Percentiles rank a stretch among this genome's conserved stretches.
phyloP scores from a whole-genome alignment of 208 protist genomes.

The Angomonas ambiguus region DNA sequence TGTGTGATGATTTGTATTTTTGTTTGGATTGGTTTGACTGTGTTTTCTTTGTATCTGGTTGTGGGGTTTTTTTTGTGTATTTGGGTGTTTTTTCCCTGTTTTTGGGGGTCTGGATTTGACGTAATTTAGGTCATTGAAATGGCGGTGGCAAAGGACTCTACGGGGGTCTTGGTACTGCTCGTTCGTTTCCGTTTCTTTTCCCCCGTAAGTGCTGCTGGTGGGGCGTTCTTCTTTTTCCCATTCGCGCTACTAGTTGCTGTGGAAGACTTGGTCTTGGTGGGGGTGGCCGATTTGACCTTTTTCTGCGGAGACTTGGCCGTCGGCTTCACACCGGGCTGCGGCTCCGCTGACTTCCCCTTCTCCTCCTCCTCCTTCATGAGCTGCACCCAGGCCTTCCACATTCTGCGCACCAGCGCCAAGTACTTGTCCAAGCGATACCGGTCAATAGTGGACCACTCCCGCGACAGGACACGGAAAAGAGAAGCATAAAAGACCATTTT shows the following conservation, averaged over 20 bases:
- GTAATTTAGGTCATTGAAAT: conserved; percentile 10
- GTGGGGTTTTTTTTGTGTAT: no score
- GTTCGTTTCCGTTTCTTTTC: neutral
- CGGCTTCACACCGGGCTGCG: no score
- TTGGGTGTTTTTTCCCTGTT: no score
- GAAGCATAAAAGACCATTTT: conserved; percentile 64
- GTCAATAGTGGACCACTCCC: conserved; percentile 89
- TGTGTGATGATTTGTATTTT: neutral
- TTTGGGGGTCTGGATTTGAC: no score
- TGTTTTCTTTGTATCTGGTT: no score
- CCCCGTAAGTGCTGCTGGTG: neutral
- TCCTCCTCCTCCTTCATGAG: conserved; percentile 44
- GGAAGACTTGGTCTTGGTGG: neutral
- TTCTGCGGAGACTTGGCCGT: conserved; percentile 7
- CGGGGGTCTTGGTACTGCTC: neutral
- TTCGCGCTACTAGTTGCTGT: neutral
- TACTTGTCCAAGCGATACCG: conserved; percentile 90
- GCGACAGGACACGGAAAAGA: conserved; percentile 71
- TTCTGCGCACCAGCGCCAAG: conserved; percentile 75
- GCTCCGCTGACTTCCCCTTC: conserved; percentile 10
- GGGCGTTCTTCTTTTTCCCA: neutral
- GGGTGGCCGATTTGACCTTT: neutral
- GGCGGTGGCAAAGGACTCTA: conserved; percentile 12
- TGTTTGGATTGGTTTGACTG: no score
- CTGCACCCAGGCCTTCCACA: conserved; percentile 47